These are phyloP conservation scores for Pseudoscleropodium purum DNA, from an alignment of 225 moss, liverwort and hornwort species.

Conservation along the genomic window DNA sequence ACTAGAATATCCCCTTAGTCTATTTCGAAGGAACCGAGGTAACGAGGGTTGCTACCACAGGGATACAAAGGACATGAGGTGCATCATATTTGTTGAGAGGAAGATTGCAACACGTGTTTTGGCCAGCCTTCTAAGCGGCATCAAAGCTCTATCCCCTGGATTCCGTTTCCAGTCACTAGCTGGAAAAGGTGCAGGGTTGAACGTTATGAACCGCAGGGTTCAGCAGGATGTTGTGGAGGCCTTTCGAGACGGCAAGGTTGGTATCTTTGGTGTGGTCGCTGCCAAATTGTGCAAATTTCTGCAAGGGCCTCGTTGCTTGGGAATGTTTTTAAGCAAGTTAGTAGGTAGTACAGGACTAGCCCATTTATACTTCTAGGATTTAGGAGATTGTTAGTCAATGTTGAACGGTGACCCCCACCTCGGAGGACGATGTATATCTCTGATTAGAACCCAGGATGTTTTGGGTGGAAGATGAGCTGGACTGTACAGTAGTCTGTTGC, in stretches of 20 bases:
- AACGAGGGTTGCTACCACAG: conserved; percentile 19
- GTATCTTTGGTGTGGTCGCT: neutral
- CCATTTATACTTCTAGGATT: neutral
- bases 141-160: conserved; percentile 32
- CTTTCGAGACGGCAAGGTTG: conserved; percentile 84
- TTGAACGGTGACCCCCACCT: neutral
- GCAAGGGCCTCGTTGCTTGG: neutral
- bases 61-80: conserved; percentile 59
- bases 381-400: neutral
- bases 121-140: conserved; percentile 50
- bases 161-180: conserved; percentile 65
- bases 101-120: conserved; percentile 71
- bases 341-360: neutral
- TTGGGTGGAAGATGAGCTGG: neutral
- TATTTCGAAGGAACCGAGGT: neutral
- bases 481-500: neutral
- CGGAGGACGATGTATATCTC: neutral
- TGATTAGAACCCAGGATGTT: neutral
- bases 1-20: neutral
- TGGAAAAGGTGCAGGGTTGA: conserved; percentile 42
- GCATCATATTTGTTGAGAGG: conserved; percentile 94
- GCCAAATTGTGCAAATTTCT: neutral
- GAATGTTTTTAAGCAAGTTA: neutral
- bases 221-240: conserved; percentile 72
- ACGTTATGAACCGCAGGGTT: conserved; percentile 62